Percentiles rank a stretch among this genome's conserved stretches.
These are phyloP conservation scores for Betula pendula DNA, from an alignment of 306 rosid genomes.

Conservation along the genomic window DNA sequence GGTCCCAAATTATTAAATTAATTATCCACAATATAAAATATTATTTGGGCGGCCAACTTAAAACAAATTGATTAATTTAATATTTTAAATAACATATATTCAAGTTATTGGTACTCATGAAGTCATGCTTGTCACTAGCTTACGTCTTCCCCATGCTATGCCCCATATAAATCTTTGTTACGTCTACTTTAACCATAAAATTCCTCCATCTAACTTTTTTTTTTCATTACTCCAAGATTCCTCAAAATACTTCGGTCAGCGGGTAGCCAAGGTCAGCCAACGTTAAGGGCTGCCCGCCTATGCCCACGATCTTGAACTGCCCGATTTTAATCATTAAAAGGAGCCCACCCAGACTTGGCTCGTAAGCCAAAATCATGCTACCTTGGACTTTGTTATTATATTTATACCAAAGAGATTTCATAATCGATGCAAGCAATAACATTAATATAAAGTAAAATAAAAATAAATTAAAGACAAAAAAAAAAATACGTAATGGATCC, in stretches of 20 bases:
- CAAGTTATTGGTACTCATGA: constrained; percentile 38
- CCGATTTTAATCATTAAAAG: constrained; percentile 58
- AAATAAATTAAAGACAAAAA: not conserved
- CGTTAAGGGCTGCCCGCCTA: constrained; percentile 43
- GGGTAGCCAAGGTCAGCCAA: constrained; percentile 41
- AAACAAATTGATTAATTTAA: too few species aligned
- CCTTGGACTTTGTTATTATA: constrained; percentile 46
- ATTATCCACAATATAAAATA: too few species aligned
- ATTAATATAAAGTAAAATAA: not conserved
- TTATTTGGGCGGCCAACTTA: too few species aligned
- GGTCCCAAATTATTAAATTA: too few species aligned
- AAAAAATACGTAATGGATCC: constrained; percentile 52
- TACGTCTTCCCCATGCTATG: constrained; percentile 47
- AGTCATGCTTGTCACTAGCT: constrained; percentile 76
- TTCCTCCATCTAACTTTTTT: constrained; percentile 41
- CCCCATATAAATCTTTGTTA: constrained; percentile 54
- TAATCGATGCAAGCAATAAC: constrained; percentile 15
- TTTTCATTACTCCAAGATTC: constrained; percentile 38
- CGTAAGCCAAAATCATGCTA: constrained; percentile 81
- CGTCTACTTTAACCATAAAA: constrained; percentile 74
- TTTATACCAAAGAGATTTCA: constrained; percentile 9
- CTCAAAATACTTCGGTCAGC: constrained; percentile 44
- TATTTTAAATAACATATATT: not conserved
- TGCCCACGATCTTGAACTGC: constrained; percentile 60
- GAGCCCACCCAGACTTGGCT: constrained; percentile 79